phyloP scores from a whole-genome alignment of 2,329 filamentous ascomycete species.

The Neonectria sp. region DNA sequence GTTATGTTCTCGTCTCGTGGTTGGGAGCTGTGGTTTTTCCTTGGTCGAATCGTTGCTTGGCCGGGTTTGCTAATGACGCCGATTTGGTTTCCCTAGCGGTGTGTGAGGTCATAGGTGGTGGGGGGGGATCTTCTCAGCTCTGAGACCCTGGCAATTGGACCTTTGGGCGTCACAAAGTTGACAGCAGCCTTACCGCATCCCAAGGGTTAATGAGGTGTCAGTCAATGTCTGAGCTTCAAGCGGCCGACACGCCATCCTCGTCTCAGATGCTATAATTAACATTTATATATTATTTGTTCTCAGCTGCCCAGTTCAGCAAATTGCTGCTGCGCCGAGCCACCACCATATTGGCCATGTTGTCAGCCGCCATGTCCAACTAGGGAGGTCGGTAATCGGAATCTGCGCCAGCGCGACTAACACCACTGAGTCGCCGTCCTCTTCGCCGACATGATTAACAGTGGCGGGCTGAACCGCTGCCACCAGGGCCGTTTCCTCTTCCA shows the following conservation, averaged over 20 bases:
- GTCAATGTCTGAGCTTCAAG: constrained; percentile 1
- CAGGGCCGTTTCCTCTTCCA: constrained; percentile 26
- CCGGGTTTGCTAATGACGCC: not conserved
- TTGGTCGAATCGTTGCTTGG: constrained; percentile 13
- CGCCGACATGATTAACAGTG: constrained; percentile 26
- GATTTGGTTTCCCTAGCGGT: constrained; percentile 18
- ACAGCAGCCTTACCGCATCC: too few species aligned
- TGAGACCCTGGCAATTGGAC: not conserved
- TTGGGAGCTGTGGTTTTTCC: not conserved
- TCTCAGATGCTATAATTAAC: constrained; percentile 32
- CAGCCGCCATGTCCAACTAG: constrained; percentile 3
- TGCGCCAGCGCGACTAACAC: constrained; percentile 13
- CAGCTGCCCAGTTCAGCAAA: not conserved
- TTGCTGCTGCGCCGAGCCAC: constrained; percentile 15
- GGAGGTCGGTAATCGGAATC: not conserved
- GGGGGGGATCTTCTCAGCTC: constrained; percentile 9
- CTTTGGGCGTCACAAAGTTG: not conserved
- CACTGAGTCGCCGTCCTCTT: constrained; percentile 27
- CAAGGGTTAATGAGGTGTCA: too few species aligned
- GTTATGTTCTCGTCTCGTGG: not conserved
- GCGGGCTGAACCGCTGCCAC: constrained; percentile 31
- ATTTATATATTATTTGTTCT: constrained; percentile 18
- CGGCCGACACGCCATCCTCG: constrained; percentile 22
- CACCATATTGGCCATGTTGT: constrained; percentile 10
- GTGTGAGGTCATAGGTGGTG: constrained; percentile 41